Evolutionary conservation across 1,139 yeast genomes (phyloP), one percentile per base, ranked within the genome.

Genomic region (Hyphopichia khmerensis): DNA sequence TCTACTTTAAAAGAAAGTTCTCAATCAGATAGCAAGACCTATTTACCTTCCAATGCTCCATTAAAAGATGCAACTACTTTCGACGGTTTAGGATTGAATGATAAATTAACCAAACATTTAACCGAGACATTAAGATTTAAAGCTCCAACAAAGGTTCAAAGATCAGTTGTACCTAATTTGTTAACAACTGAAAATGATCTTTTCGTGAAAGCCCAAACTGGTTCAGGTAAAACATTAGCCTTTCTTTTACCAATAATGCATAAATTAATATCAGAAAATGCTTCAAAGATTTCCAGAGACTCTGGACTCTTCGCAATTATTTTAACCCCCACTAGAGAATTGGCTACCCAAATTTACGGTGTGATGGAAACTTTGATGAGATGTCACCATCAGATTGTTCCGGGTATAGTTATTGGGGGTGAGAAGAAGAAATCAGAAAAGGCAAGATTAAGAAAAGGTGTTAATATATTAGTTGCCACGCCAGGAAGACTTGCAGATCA

Each of bases 401-500:
- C 97, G 0, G 96, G 97, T 33, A 81, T 90, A 31, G 95, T 90
- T 18, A 88, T 90, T 63, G 97, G 97, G 51, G 97, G 97, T 39
- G 97, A 90, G 59, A 88, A 89, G 75, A 89, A 89, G 60, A 91
- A 90, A 58, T 78, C 93, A 2, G 97, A 90, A 63, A 90, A 90
- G 71, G 96, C 96, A 3, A 70, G 97, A 53, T 68, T 90, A 33
- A 75, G 97, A 52, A 89, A 89, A 59, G 97, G 97, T 43, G 91
- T 88, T 33, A 90, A 90, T 58, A 79, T 90, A 34, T 72, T 90
- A 23, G 93, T 90, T 32, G 96, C 95, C 16, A 90, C 97, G 0
- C 97, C 97, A 1, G 97, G 97, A 40, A 75, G 97, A 51, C 71
- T 90, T 42, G 86, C 88, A 3, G 99, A 93, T 62, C 99, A 93